phyloP scores from a whole-genome alignment of 2,329 filamentous ascomycete species.

The Pyrenophora seminiperda region DNA sequence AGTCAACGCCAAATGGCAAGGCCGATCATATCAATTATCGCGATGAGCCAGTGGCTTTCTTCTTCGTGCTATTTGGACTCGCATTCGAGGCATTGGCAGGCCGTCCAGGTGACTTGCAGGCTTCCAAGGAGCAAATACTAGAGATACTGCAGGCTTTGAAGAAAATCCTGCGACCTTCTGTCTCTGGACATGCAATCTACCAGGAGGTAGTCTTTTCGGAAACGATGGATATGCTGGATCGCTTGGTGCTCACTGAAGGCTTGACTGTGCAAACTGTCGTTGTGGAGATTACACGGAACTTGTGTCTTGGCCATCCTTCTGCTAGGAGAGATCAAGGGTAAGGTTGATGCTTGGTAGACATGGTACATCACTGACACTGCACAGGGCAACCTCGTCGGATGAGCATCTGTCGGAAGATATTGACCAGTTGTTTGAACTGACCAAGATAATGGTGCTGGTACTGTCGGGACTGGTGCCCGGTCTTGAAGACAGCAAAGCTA shows the following conservation, averaged over 20 bases:
- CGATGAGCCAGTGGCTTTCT: slow-evolving; percentile 96
- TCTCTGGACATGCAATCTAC: slow-evolving; percentile 96
- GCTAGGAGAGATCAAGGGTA: slow-evolving; percentile 70
- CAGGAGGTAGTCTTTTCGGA: slow-evolving; percentile 95
- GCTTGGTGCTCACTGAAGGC: slow-evolving; percentile 88
- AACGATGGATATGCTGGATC: slow-evolving; percentile 93
- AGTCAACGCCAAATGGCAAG: slow-evolving; percentile 56
- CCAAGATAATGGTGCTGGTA: slow-evolving; percentile 92
- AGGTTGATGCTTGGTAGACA: slow-evolving; percentile 27
- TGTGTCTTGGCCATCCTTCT: slow-evolving; percentile 90
- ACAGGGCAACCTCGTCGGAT: slow-evolving; percentile 55
- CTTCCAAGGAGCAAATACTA: slow-evolving; percentile 77
- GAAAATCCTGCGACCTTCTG: slow-evolving; percentile 91
- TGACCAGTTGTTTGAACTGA: slow-evolving; percentile 95
- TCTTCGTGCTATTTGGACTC: slow-evolving; percentile 96
- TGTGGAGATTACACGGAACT: slow-evolving; percentile 87
- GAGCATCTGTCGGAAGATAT: slow-evolving; percentile 93
- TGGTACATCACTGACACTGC: slow-evolving; percentile 6
- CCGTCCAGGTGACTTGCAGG: slow-evolving; percentile 72
- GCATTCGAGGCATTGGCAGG: slow-evolving; percentile 94
- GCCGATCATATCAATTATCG: slow-evolving; percentile 89
- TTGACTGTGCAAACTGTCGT: slow-evolving; percentile 89
- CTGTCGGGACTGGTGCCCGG: slow-evolving; percentile 87
- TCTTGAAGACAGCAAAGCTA: slow-evolving; percentile 62
- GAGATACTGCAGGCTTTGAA: slow-evolving; percentile 90